phyloP scores from a whole-genome alignment of 306 rosid genomes.

The Sicyos baderoa region DNA sequence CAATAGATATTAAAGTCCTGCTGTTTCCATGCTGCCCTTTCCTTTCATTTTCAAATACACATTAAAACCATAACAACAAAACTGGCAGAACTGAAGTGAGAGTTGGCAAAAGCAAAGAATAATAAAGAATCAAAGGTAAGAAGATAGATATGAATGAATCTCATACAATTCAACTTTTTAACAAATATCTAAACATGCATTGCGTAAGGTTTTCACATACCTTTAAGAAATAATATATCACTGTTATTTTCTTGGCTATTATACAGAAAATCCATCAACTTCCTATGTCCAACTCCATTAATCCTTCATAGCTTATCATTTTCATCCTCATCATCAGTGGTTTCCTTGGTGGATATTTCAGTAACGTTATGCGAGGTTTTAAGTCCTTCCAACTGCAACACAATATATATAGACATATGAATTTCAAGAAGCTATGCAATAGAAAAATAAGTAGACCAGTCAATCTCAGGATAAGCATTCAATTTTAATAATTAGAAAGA shows the following conservation, averaged over 20 bases:
- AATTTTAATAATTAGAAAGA: neutral
- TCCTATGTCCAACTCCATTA: constrained; percentile 1
- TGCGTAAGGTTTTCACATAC: neutral
- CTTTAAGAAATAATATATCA: neutral
- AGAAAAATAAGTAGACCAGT: neutral
- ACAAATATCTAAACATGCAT: constrained; percentile 2
- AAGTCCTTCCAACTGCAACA: constrained; percentile 60
- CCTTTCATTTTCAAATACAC: neutral
- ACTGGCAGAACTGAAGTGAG: constrained; percentile 4
- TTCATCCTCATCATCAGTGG: constrained; percentile 38
- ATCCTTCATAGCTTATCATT: constrained; percentile 36
- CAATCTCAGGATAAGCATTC: neutral
- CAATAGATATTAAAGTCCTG: neutral
- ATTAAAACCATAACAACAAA: neutral
- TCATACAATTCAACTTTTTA: neutral
- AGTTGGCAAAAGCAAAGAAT: neutral
- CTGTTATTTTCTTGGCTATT: neutral
- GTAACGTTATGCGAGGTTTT: constrained; percentile 35
- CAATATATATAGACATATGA: neutral
- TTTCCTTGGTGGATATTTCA: constrained; percentile 41
- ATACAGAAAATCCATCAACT: constrained; percentile 11
- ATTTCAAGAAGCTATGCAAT: neutral
- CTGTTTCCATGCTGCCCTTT: neutral
- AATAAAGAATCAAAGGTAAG: neutral
- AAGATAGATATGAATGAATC: neutral